Conservation (phyloP, 169 alveolate genomes). For the Eimeria acervulina region DNA sequence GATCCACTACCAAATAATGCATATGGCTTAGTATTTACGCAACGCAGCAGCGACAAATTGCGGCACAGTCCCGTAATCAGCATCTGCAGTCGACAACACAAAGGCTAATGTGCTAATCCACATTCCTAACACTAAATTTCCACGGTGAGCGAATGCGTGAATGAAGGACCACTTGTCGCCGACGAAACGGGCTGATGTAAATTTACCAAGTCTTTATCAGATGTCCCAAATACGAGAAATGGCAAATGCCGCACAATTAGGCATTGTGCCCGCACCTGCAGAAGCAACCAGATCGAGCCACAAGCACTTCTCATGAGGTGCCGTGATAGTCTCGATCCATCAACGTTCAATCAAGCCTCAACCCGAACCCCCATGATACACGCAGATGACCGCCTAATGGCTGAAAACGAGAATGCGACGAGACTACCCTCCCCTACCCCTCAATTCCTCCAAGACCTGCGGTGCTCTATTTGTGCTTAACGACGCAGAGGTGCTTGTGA, state of each 20-base stretch:
- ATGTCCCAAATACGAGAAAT: conserved; percentile 89
- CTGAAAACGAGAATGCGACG: neutral
- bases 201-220: conserved; percentile 85
- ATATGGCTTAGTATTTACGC: neutral
- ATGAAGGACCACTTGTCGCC: neutral
- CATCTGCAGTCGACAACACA: neutral
- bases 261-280: conserved; percentile 87
- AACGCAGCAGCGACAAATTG: neutral
- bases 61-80: neutral
- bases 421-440: neutral
- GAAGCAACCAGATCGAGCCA: neutral
- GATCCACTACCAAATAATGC: neutral
- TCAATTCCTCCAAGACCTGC: neutral
- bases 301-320: neutral
- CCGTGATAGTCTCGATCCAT: neutral
- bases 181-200: neutral
- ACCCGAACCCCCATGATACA: neutral
- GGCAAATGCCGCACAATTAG: conserved; percentile 89
- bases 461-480: neutral
- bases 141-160: neutral
- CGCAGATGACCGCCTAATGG: neutral
- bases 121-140: neutral
- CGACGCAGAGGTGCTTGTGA: neutral
- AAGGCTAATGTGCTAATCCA: neutral
- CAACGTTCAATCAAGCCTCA: neutral